Evolutionary conservation across 306 rosid genomes (phyloP).

Genomic region (Sechiopsis laciniata): DNA sequence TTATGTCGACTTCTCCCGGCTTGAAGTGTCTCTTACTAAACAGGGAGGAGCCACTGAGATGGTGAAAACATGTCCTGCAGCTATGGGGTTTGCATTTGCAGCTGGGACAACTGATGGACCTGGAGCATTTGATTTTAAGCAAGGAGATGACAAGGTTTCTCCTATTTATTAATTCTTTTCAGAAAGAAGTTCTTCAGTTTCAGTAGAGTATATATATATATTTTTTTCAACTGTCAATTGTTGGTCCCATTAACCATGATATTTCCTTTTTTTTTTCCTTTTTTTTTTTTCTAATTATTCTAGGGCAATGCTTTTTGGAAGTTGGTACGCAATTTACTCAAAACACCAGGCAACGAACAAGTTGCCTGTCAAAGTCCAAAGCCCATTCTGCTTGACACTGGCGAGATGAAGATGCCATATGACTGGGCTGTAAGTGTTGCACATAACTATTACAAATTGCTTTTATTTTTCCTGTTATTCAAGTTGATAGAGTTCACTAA

Average conservation of each 20-base stretch:
- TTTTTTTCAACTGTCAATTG: constrained; percentile 5
- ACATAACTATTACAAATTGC: background rate
- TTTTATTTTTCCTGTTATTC: background rate
- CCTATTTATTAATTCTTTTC: background rate
- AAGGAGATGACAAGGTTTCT: constrained; percentile 74
- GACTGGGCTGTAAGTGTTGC: constrained; percentile 85
- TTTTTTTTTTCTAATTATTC: constrained; percentile 13
- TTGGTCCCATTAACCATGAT: background rate
- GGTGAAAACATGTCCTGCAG: constrained; percentile 86
- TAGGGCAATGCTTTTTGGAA: constrained; percentile 87
- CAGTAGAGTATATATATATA: background rate
- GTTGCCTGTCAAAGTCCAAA: constrained; percentile 70
- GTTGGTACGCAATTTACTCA: constrained; percentile 63
- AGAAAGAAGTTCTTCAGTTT: background rate
- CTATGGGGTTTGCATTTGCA: constrained; percentile 96
- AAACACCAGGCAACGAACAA: constrained; percentile 60
- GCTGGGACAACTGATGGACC: constrained; percentile 99
- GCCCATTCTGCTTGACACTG: constrained; percentile 90
- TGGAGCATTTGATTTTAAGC: constrained; percentile 88
- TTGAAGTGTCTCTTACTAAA: constrained; percentile 51
- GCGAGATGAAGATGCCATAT: constrained; percentile 85
- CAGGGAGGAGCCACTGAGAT: constrained; percentile 44
- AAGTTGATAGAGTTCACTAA: background rate
- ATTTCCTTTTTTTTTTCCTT: constrained; percentile 19
- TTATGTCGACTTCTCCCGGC: constrained; percentile 65